Conservation (phyloP, 2,329 filamentous ascomycete genomes). For the Aurifilum marmelostoma region DNA sequence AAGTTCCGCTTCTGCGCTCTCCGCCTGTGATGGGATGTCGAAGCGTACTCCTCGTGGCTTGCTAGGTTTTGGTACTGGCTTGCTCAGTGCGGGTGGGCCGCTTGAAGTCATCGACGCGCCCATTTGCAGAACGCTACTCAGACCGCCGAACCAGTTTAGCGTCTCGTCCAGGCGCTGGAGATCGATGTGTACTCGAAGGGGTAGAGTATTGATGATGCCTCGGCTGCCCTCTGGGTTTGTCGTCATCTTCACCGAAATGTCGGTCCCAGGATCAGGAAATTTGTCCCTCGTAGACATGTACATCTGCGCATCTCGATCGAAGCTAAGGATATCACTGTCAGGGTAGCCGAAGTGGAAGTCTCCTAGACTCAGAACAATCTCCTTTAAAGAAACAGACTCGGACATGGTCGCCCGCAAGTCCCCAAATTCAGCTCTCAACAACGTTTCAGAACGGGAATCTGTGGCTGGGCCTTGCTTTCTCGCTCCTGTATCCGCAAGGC, state of each 20-base stretch:
- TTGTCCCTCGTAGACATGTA: conserved; percentile 62
- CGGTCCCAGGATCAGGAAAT: conserved; percentile 59
- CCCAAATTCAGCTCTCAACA: conserved; percentile 54
- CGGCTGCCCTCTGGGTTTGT: conserved; percentile 49
- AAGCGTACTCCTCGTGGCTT: conserved; percentile 63
- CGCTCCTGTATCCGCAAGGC: conserved; percentile 50
- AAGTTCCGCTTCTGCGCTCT: conserved; percentile 50
- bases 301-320: conserved; percentile 61
- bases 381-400: conserved; percentile 34
- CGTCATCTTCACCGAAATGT: conserved; percentile 58
- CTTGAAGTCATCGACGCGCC: conserved; percentile 81
- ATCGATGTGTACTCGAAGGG: conserved; percentile 76
- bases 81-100: conserved; percentile 60
- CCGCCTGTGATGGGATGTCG: conserved; percentile 54
- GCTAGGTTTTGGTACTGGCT: conserved; percentile 40
- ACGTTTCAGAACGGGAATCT: conserved; percentile 51
- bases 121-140: conserved; percentile 89
- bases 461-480: conserved; percentile 43
- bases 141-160: conserved; percentile 84
- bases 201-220: conserved; percentile 74
- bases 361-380: conserved; percentile 52
- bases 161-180: conserved; percentile 83
- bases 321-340: conserved; percentile 65
- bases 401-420: conserved; percentile 44
- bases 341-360: conserved; percentile 67